phyloP scores from a whole-genome alignment of 345 rosid genomes.

The Syzygium grande region DNA sequence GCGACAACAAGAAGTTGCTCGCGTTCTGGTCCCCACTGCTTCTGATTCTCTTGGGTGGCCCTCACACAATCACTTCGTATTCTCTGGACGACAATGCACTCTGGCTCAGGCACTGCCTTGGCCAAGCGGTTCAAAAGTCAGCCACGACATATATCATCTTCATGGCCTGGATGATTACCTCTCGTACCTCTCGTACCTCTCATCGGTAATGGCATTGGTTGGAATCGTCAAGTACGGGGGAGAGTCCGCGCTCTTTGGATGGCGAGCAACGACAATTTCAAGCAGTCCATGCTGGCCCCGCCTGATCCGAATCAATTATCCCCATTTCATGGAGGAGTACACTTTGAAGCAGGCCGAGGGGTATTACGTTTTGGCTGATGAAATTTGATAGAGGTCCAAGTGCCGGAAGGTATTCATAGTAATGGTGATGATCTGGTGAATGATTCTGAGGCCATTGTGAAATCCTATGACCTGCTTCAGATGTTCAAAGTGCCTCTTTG shows the following conservation, averaged over 20 bases:
- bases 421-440: background rate
- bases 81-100: conserved; percentile 21
- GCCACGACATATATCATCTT: conserved; percentile 23
- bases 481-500: background rate
- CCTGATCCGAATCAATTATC: background rate
- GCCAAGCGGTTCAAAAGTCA: conserved; percentile 3
- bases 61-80: conserved; percentile 13
- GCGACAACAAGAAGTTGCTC: background rate
- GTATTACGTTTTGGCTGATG: background rate
- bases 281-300: background rate
- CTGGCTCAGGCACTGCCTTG: conserved; percentile 16
- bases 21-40: conserved; percentile 25
- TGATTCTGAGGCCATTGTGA: background rate
- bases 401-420: background rate
- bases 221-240: background rate
- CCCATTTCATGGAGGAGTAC: background rate
- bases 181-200: conserved; percentile 3
- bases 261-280: background rate
- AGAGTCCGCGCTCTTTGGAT: background rate
- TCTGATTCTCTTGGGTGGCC: conserved; percentile 20
- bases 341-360: background rate
- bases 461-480: background rate
- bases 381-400: background rate
- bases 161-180: conserved; percentile 12
- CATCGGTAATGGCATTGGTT: conserved; percentile 5